Evolutionary conservation across 176 grass and related monocot genomes (phyloP), one percentile per base, ranked within the genome.

Genomic region (Aechmea fasciata): DNA sequence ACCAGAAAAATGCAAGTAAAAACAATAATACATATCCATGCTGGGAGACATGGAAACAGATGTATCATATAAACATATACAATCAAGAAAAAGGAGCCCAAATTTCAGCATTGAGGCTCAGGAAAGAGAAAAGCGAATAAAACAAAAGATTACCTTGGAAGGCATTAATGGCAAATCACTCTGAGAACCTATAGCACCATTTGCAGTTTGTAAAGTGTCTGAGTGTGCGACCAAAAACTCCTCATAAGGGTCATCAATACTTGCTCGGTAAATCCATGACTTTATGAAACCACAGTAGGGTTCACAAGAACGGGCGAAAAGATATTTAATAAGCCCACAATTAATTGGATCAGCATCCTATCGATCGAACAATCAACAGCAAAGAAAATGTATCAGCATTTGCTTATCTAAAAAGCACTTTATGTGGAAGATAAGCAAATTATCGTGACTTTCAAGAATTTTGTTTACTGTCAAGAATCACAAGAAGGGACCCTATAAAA

Each of bases 291-390:
- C 83, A 80, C 83, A 83, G 50, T 92, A 97, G 71, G 94, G 86
- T 57, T 97, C 84, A 75, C 87, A 97, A 65, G 94, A 87, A 33
- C 69, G 68, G 63, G 90, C 57, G 70, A 97, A 97, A 28, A 92
- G 78, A 92, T 90, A 85, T 77, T 87, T 97, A 50, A 97, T 71
- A 80, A 97, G 82, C 70, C 76, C 76, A 68, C 85, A 87, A 69
- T 97, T 86, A 82, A 92, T 79, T 25, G 71, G 84, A 92, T 97
- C 89, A 77, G 84, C 86, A 87, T 92, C 84, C 94, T 97, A 82
- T 49, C 80, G 75, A 66, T 71, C 48, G 17, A 61, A 61, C 15
- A 61, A 61, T 18, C 3, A 82, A 79, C 64, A 51, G 3, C 81
- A 67, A 18, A 81, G 5, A 71, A 82, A 88, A 54, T 59, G 14